phyloP scores from a whole-genome alignment of 169 alveolate genomes.

The Cryptosporidium sp. region DNA sequence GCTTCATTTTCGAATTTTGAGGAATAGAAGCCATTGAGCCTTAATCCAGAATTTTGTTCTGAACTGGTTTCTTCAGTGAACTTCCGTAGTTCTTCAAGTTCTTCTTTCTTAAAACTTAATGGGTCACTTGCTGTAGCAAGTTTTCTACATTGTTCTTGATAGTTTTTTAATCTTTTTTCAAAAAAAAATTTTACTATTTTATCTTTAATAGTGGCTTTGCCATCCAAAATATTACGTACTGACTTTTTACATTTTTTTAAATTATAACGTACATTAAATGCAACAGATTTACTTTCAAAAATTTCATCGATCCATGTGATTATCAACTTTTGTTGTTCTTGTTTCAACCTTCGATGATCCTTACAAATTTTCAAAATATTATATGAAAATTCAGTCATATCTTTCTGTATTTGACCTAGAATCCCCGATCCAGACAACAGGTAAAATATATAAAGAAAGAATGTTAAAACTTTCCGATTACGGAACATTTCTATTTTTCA shows the following conservation, averaged over 20 bases:
- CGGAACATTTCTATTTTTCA: neutral
- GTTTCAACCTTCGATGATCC: slow-evolving; percentile 20
- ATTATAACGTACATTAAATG: slow-evolving; percentile 13
- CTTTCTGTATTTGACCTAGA: neutral
- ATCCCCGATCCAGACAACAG: neutral
- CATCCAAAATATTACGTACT: neutral
- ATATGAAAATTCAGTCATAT: neutral
- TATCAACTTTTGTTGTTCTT: slow-evolving; percentile 3
- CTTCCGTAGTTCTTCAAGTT: slow-evolving; percentile 8
- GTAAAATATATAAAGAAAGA: neutral
- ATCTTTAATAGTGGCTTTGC: neutral
- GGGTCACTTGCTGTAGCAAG: neutral
- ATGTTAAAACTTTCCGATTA: neutral
- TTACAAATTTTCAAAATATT: slow-evolving; percentile 15
- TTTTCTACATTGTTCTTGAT: slow-evolving; percentile 1
- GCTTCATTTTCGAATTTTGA: neutral
- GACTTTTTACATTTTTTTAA: slow-evolving; percentile 35
- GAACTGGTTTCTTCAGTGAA: neutral
- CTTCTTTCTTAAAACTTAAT: neutral
- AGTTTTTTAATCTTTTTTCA: neutral
- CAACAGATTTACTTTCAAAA: neutral
- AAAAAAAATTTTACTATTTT: neutral
- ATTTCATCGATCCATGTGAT: slow-evolving; percentile 29
- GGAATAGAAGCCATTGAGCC: neutral
- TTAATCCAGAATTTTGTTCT: neutral